Evolutionary conservation across 2,329 filamentous ascomycete species (phyloP), one percentile per base, ranked within the genome.

Genomic region (Knufia fluminis): DNA sequence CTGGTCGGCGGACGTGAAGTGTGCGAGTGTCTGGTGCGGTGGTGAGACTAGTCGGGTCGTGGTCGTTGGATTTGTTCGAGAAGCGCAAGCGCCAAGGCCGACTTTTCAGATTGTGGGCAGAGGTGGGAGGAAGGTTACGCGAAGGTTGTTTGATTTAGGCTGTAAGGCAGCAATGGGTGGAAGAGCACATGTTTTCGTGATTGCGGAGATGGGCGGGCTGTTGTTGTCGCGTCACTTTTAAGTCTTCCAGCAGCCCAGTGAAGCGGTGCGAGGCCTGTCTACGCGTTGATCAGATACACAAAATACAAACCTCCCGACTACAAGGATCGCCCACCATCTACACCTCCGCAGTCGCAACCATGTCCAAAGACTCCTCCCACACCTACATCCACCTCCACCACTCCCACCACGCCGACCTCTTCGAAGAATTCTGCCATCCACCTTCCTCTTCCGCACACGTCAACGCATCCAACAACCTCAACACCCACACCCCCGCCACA

Each of bases 351-450:
- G n/a, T 16, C n/a, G n/a, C n/a, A 6, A 38, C 7, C 20, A 46
- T 48, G 71, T 71, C 71, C 60, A 72, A 71, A 68, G 71, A 74
- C 60, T 72, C 71, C 58, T 71, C 71, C 52, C 61, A 66, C 53
- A 72, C 69, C 24, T 64, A 73, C 57, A 61, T 74, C 49, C 71
- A 74, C 64, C 66, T 73, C 62, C 67, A 69, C 61, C 65, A 72
- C 24, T 68, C 71, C 2, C 69, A 68, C 10, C 65, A 71, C 36
- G 71, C 71, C 45, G 71, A 74, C 58, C 63, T 70, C 56, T 73
- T 73, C 59, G 71, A 74, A 64, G 71, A 71, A 60, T 72, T 72
- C 59, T 71, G 68, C 26, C 68, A 68, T 20, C 70, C 70, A 2
- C 66, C 71, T 48, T 67, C 66, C 4, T 59, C 38, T 32, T 32